Conservation (phyloP, 495 filamentous ascomycete species). For the Penicillium ochrochloron region DNA sequence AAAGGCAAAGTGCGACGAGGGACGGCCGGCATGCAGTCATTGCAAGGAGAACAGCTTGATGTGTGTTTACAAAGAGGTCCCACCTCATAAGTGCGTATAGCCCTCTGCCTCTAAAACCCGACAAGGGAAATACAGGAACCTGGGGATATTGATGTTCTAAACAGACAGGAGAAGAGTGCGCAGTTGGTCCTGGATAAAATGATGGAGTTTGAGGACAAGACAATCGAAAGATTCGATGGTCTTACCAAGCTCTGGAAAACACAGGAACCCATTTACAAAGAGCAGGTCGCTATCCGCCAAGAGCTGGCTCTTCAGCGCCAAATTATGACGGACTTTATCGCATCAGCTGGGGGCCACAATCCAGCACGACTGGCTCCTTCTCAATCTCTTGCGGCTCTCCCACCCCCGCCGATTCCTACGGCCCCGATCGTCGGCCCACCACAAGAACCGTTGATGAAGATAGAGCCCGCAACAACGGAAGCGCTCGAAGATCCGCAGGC, state of each 20-base stretch:
- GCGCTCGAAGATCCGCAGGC: neutral
- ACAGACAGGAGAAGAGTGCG: constrained; percentile 49
- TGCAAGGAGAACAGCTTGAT: constrained; percentile 60
- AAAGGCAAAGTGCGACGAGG: constrained; percentile 69
- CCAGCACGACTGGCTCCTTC: neutral
- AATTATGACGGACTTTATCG: neutral
- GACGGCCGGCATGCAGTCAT: constrained; percentile 60
- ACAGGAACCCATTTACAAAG: constrained; percentile 10
- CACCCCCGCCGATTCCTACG: neutral
- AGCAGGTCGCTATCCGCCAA: constrained; percentile 6
- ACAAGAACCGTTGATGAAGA: constrained; percentile 20
- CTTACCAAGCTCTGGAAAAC: constrained; percentile 17
- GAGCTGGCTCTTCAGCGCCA: neutral
- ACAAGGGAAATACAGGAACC: neutral
- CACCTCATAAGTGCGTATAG: constrained; percentile 58
- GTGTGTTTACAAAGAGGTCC: constrained; percentile 65
- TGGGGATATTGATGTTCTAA: constrained; percentile 16
- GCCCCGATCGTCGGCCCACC: neutral
- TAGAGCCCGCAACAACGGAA: constrained; percentile 16
- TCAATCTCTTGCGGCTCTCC: constrained; percentile 7
- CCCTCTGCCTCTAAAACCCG: neutral
- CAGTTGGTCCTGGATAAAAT: constrained; percentile 43
- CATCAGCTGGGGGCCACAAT: neutral
- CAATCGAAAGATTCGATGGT: constrained; percentile 22
- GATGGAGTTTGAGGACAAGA: constrained; percentile 35